Evolutionary conservation across 495 filamentous ascomycete species (phyloP).

Genomic region (Letharia columbiana): DNA sequence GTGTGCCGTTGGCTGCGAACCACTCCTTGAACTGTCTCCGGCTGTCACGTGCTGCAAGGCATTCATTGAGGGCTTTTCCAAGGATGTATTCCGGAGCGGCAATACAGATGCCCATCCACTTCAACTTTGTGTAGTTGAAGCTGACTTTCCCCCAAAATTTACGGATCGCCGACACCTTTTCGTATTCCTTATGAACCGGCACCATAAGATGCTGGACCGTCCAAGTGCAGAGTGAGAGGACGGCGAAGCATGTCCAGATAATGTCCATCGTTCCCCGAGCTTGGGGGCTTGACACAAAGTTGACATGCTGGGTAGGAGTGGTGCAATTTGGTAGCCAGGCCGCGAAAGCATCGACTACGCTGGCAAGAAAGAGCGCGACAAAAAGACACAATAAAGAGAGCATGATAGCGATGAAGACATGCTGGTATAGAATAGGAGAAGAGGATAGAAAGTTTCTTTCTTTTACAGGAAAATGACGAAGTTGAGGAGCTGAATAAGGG

Average conservation of each 20-base stretch:
- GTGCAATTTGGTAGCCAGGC: constrained; percentile 10
- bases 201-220: constrained; percentile 15
- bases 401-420: not conserved
- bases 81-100: constrained; percentile 7
- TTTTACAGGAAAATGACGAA: not conserved
- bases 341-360: constrained; percentile 9
- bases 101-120: constrained; percentile 14
- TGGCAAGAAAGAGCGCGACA: not conserved
- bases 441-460: not conserved
- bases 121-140: constrained; percentile 12
- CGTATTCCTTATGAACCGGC: not conserved
- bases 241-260: constrained; percentile 14
- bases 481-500: not conserved
- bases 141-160: not conserved
- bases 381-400: not conserved
- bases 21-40: constrained; percentile 11
- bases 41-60: constrained; percentile 10
- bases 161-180: not conserved
- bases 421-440: not conserved
- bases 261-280: constrained; percentile 15
- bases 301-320: constrained; percentile 5
- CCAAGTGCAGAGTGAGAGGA: constrained; percentile 15
- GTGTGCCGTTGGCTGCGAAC: not conserved
- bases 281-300: constrained; percentile 5
- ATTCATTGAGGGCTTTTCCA: constrained; percentile 10